These are phyloP conservation scores for Phytophthora macrochlamydospora DNA, from an alignment of 352 stramenopile genomes.

Conservation along the genomic window DNA sequence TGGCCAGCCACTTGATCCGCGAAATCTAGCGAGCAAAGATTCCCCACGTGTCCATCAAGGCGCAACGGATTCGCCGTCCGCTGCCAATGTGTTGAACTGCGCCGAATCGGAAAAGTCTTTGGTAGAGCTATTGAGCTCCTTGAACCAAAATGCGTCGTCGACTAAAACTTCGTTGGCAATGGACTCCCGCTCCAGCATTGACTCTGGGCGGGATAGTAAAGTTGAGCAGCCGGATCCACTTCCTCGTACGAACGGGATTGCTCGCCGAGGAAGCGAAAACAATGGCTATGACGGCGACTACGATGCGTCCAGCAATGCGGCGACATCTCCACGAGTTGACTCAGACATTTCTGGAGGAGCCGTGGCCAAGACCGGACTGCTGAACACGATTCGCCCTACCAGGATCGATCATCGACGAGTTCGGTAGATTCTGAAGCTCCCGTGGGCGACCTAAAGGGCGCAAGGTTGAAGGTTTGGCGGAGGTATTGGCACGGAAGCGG, in stretches of 20 bases:
- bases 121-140: slow-evolving; percentile 58
- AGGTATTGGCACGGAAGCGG: slow-evolving; percentile 13
- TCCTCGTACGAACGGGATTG: slow-evolving; percentile 20
- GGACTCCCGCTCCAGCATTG: slow-evolving; percentile 11
- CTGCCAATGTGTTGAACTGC: slow-evolving; percentile 65
- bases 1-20: slow-evolving; percentile 10
- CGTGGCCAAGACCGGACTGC: background rate
- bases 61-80: slow-evolving; percentile 50
- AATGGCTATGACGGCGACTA: background rate
- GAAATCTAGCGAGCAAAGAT: slow-evolving; percentile 8
- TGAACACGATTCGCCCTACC: slow-evolving; percentile 3
- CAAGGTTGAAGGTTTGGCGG: slow-evolving; percentile 1
- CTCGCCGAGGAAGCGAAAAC: slow-evolving; percentile 5
- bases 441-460: slow-evolving; percentile 2
- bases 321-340: slow-evolving; percentile 2
- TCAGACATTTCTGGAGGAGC: slow-evolving; percentile 8
- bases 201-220: slow-evolving; percentile 15
- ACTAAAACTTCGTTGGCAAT: slow-evolving; percentile 17
- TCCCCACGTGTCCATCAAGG: slow-evolving; percentile 16
- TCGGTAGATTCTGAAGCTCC: slow-evolving; percentile 20
- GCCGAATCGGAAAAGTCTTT: slow-evolving; percentile 74
- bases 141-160: slow-evolving; percentile 52
- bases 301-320: slow-evolving; percentile 9
- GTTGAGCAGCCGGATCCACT: slow-evolving; percentile 3
- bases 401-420: slow-evolving; percentile 23